Evolutionary conservation across 176 grass and related monocot species (phyloP), one percentile per base, ranked within the genome.

Genomic region (Zizania latifolia): DNA sequence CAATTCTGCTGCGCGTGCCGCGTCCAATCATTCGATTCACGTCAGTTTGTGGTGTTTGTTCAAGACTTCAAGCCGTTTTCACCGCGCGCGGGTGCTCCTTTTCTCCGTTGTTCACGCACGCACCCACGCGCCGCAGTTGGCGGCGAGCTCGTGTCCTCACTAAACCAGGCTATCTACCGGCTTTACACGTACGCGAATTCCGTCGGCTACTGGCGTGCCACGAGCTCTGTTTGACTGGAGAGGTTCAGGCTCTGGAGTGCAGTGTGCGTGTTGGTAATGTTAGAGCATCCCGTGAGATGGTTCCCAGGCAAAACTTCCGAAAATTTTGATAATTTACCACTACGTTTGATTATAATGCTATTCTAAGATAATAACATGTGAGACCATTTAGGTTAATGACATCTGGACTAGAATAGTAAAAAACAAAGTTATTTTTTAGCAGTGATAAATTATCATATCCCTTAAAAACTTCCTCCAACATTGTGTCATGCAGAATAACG

Each of bases 21-120:
- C 38, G 36, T 43, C 74, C 51, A 83, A 78, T 83, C 79, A 83
- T 78, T 78, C 74, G 17, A 9, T 65, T 26, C 84, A 77, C 78
- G 71, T 72, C 58, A 2, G 17, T 44, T 71, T 78, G 24, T 8
- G 21, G 43, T 44, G 54, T 29, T 10, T 36, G 16, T 22, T n/a
- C n/a, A n/a, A n/a, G n/a, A n/a, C 48, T 53, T n/a, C 8, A 22
- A 6, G 19, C 19, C 17, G n/a, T 53, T 19, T 8, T 16, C 17
- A 19, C 55, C 30, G 0, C 38, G 0, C 1, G n/a, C n/a, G n/a
- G n/a, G n/a, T n/a, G n/a, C n/a, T n/a, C n/a, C n/a, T n/a, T n/a
- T n/a, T n/a, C n/a, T n/a, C n/a, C n/a, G n/a, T 9, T 41, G 41
- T 27, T 31, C 22, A 17, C 16, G 29, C 16, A 37, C 45, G 13